Conservation (phyloP, 2,329 filamentous ascomycete genomes). For the Scopulariopsis brevicaulis region DNA sequence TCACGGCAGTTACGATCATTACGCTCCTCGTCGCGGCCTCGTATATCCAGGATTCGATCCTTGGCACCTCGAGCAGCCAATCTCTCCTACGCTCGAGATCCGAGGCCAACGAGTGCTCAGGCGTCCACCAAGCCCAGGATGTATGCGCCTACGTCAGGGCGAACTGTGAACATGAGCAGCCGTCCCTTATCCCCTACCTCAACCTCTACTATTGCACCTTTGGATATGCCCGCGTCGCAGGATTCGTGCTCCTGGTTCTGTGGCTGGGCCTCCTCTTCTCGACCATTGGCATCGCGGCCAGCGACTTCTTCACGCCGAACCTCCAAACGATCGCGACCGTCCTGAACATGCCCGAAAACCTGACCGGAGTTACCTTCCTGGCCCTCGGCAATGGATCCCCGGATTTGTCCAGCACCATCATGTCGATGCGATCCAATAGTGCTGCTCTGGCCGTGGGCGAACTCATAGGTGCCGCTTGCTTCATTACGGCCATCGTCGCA, state of each 20-base stretch:
- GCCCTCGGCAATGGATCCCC: conserved; percentile 97
- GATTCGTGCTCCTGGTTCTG: conserved; percentile 64
- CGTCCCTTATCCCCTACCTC: conserved; percentile 81
- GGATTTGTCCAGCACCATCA: conserved; percentile 97
- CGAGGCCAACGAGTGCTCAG: conserved; percentile 47
- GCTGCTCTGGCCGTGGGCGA: conserved; percentile 95
- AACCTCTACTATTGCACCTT: conserved; percentile 82
- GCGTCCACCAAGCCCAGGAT: conserved; percentile 66
- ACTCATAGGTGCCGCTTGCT: conserved; percentile 85
- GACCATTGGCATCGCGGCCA: conserved; percentile 94
- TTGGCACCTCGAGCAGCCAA: background rate
- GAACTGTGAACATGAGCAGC: conserved; percentile 82
- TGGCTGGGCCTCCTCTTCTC: conserved; percentile 91
- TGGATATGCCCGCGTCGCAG: conserved; percentile 55
- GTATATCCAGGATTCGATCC: conserved; percentile 19
- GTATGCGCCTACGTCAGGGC: conserved; percentile 77
- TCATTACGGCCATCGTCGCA: conserved; percentile 92
- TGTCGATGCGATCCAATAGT: conserved; percentile 92
- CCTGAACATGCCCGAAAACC: conserved; percentile 86
- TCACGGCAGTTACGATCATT: conserved; percentile 32
- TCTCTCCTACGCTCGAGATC: background rate
- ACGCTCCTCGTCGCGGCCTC: conserved; percentile 32
- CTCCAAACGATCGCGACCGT: conserved; percentile 84
- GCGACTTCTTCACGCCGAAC: conserved; percentile 97
- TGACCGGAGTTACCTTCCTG: conserved; percentile 91